Conservation (phyloP, 2,329 filamentous ascomycete species). For the Botryotinia globosa region DNA sequence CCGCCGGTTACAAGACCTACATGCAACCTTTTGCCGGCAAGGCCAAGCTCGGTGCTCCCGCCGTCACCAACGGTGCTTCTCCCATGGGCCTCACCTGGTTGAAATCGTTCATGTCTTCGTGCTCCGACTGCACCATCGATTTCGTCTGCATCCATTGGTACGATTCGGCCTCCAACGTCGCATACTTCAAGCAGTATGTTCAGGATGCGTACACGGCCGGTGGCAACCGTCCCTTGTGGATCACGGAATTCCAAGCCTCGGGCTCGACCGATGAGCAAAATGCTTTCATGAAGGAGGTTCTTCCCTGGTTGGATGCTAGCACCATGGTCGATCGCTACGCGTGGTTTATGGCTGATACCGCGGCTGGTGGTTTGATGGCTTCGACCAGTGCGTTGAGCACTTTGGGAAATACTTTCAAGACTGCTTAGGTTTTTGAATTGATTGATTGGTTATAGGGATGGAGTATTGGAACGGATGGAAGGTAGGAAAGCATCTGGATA, state of each 20-base stretch:
- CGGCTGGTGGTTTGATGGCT: neutral
- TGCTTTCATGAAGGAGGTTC: constrained; percentile 42
- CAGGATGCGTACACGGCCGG: constrained; percentile 39
- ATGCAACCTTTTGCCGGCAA: constrained; percentile 46
- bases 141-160: constrained; percentile 50
- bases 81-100: constrained; percentile 46
- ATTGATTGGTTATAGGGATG: too few relatives aligned
- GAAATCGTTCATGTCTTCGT: constrained; percentile 43
- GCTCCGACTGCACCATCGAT: constrained; percentile 45
- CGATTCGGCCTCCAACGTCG: constrained; percentile 38
- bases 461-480: neutral
- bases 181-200: constrained; percentile 46
- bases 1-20: constrained; percentile 42
- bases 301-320: constrained; percentile 43
- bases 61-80: constrained; percentile 47
- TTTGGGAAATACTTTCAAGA: constrained; percentile 19
- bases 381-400: neutral
- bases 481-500: neutral
- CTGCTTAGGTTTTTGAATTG: neutral
- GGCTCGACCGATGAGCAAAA: constrained; percentile 37
- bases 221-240: constrained; percentile 39
- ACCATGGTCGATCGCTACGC: neutral
- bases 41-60: constrained; percentile 46
- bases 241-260: constrained; percentile 44
- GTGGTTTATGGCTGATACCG: constrained; percentile 14